phyloP scores from a whole-genome alignment of 306 rosid genomes.

The Geum urbanum region DNA sequence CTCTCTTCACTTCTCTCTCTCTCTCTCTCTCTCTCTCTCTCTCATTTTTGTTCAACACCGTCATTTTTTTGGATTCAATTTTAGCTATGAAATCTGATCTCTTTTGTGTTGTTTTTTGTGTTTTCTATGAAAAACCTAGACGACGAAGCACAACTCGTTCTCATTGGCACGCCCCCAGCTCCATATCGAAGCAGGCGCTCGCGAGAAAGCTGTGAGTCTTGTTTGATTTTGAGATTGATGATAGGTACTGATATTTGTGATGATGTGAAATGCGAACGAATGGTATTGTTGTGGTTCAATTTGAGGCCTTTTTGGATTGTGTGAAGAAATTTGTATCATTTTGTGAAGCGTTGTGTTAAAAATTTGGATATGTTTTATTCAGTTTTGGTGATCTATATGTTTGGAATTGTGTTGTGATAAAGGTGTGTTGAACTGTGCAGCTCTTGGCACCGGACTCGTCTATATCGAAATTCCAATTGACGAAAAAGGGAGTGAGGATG shows the following conservation, averaged over 20 bases:
- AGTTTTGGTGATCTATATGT: neutral
- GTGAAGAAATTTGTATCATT: neutral
- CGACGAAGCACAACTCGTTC: slow-evolving; percentile 34
- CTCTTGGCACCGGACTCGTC: slow-evolving; percentile 72
- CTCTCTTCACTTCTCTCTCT: no score
- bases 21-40: no score
- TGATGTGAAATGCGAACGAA: no score
- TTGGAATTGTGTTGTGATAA: slow-evolving; percentile 4
- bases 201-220: slow-evolving; percentile 79
- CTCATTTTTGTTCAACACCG: no score
- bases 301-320: neutral
- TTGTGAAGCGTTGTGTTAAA: neutral
- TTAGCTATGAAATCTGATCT: slow-evolving; percentile 1
- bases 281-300: neutral
- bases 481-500: slow-evolving; percentile 52
- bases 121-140: slow-evolving; percentile 27
- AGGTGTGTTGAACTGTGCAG: slow-evolving; percentile 43
- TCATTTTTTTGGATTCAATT: no score
- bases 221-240: neutral
- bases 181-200: slow-evolving; percentile 71
- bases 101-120: no score
- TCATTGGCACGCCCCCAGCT: slow-evolving; percentile 71
- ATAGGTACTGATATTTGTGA: no score
- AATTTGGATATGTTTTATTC: no score
- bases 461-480: slow-evolving; percentile 70